Percentiles rank a stretch among this genome's conserved stretches.
Conservation (phyloP, 495 filamentous ascomycete genomes). For the Cenococcum geophilum region DNA sequence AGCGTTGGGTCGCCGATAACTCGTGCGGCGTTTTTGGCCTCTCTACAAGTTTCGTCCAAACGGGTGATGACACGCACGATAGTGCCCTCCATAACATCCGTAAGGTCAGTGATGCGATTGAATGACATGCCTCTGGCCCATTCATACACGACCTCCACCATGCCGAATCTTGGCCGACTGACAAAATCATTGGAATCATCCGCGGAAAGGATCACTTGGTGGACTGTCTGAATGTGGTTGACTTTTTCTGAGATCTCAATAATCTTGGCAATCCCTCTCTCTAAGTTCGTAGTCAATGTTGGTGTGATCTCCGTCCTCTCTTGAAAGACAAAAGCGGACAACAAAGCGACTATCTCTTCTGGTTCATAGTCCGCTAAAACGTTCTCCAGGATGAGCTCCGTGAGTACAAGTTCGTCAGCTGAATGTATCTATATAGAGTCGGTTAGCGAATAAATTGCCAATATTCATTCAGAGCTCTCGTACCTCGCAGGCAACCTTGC, state of each 20-base stretch:
- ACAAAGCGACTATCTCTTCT: slow-evolving; percentile 89
- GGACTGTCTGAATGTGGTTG: slow-evolving; percentile 74
- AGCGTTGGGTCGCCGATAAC: slow-evolving; percentile 93
- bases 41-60: slow-evolving; percentile 90
- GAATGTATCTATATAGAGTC: slow-evolving; percentile 64
- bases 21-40: slow-evolving; percentile 94
- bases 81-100: slow-evolving; percentile 93
- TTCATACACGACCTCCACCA: slow-evolving; percentile 97
- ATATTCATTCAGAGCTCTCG: background rate
- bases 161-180: slow-evolving; percentile 75
- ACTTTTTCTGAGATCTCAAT: slow-evolving; percentile 84
- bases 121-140: slow-evolving; percentile 98
- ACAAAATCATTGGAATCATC: slow-evolving; percentile 92
- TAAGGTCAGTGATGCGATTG: slow-evolving; percentile 93
- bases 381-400: slow-evolving; percentile 93
- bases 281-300: slow-evolving; percentile 74
- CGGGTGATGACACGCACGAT: slow-evolving; percentile 90
- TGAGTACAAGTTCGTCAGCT: slow-evolving; percentile 93
- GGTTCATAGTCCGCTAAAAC: slow-evolving; percentile 92
- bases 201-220: slow-evolving; percentile 82
- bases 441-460: slow-evolving; percentile 10
- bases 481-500: slow-evolving; percentile 93
- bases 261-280: slow-evolving; percentile 79
- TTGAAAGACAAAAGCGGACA: slow-evolving; percentile 97
- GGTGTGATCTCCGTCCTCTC: slow-evolving; percentile 87